Conservation (phyloP, 2,329 filamentous ascomycete species). For the Trichoderma cornu-damae region DNA sequence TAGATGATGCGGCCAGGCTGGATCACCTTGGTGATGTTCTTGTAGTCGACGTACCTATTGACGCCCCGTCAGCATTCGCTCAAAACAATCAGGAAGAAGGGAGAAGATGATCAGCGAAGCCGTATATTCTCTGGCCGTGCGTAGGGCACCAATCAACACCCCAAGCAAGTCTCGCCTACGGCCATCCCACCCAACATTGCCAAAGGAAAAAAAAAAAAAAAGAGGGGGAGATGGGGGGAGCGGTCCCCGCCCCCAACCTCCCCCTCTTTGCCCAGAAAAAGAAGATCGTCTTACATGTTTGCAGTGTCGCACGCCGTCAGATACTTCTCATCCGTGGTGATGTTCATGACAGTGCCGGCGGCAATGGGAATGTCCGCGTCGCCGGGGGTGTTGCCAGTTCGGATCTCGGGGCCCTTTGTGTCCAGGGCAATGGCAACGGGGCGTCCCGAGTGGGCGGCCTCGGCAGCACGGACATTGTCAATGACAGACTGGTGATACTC, state of each 20-base stretch:
- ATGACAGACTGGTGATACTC: conserved; percentile 99
- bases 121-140: neutral
- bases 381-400: conserved; percentile 65
- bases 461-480: conserved; percentile 86
- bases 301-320: conserved; percentile 75
- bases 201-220: too few relatives aligned
- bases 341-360: conserved; percentile 80
- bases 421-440: conserved; percentile 92
- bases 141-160: conserved; percentile 4
- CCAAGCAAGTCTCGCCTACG: neutral
- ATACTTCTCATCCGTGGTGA: conserved; percentile 95
- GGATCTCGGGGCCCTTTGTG: conserved; percentile 60
- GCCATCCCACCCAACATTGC: neutral
- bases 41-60: conserved; percentile 92
- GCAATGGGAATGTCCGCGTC: conserved; percentile 86
- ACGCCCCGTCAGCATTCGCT: conserved; percentile 3
- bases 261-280: neutral
- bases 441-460: conserved; percentile 70
- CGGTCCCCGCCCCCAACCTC: neutral
- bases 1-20: conserved; percentile 87
- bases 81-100: too few relatives aligned
- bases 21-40: conserved; percentile 99
- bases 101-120: neutral
- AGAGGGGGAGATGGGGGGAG: neutral
- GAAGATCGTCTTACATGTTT: conserved; percentile 69